Evolutionary conservation across 495 filamentous ascomycete genomes (phyloP).

Genomic region (Daldinia decipiens): DNA sequence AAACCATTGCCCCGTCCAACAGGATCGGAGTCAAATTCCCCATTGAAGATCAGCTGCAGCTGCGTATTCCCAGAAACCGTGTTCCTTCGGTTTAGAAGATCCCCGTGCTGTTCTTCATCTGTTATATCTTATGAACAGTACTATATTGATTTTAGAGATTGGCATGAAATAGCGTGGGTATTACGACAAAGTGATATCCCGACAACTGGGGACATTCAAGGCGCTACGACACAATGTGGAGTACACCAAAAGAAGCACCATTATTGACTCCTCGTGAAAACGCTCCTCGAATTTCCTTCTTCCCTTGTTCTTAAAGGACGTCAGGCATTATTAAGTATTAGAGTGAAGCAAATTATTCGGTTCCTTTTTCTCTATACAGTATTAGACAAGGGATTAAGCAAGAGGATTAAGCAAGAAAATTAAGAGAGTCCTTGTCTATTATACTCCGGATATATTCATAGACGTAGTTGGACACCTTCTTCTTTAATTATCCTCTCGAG

Average conservation of each 20-base stretch:
- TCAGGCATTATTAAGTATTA: neutral
- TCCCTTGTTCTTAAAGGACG: neutral
- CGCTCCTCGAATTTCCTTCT: neutral
- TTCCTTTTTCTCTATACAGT: neutral
- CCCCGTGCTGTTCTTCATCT: slow-evolving; percentile 15
- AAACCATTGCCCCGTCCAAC: slow-evolving; percentile 15
- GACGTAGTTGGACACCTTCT: neutral
- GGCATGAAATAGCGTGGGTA: slow-evolving; percentile 12
- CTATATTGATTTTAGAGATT: neutral
- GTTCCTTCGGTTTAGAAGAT: slow-evolving; percentile 26
- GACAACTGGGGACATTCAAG: slow-evolving; percentile 22
- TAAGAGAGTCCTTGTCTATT: neutral
- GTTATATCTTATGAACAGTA: neutral
- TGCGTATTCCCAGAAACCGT: neutral
- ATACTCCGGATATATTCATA: neutral
- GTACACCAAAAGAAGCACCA: slow-evolving; percentile 13
- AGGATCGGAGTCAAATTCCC: slow-evolving; percentile 23
- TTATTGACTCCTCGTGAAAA: slow-evolving; percentile 31
- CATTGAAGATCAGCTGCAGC: slow-evolving; percentile 18
- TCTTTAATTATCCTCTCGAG: neutral
- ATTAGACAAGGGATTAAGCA: neutral
- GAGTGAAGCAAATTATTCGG: neutral
- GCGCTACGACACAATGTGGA: slow-evolving; percentile 33
- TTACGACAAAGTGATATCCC: slow-evolving; percentile 24
- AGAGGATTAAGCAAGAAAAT: neutral